Evolutionary conservation across 495 filamentous ascomycete genomes (phyloP).

Genomic region (Aspergillus saccharolyticus): DNA sequence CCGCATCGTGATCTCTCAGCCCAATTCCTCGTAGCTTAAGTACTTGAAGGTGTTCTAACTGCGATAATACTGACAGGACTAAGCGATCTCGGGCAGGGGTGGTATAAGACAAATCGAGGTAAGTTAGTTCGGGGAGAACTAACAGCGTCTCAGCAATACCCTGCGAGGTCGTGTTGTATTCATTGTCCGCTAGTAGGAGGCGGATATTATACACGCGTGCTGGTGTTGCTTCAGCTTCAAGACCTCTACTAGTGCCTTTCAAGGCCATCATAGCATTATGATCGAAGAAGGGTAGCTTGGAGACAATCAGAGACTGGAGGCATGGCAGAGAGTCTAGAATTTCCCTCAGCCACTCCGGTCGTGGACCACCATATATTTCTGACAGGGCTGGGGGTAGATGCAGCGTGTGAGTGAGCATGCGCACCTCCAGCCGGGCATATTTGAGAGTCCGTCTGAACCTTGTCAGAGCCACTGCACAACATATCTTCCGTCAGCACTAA

Average conservation of each 20-base stretch:
- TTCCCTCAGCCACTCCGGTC: conserved; percentile 57
- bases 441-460: conserved; percentile 56
- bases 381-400: conserved; percentile 63
- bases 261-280: conserved; percentile 54
- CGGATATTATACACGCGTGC: conserved; percentile 39
- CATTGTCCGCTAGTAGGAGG: conserved; percentile 53
- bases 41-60: conserved; percentile 48
- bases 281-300: conserved; percentile 59
- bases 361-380: conserved; percentile 60
- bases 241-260: conserved; percentile 21
- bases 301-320: conserved; percentile 57
- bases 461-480: conserved; percentile 52
- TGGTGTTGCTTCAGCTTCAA: conserved; percentile 17
- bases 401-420: conserved; percentile 57
- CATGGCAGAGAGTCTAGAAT: conserved; percentile 55
- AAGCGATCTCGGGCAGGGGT: conserved; percentile 47
- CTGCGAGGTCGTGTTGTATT: conserved; percentile 52
- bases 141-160: conserved; percentile 49
- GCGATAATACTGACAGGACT: conserved; percentile 42
- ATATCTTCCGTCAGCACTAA: conserved; percentile 8
- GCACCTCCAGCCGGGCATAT: conserved; percentile 48
- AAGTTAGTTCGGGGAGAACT: conserved; percentile 51
- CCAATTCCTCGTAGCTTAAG: conserved; percentile 55
- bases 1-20: conserved; percentile 51
- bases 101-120: conserved; percentile 58